Evolutionary conservation across 306 rosid species (phyloP), one percentile per base, ranked within the genome.

Genomic region (Rosa persica): DNA sequence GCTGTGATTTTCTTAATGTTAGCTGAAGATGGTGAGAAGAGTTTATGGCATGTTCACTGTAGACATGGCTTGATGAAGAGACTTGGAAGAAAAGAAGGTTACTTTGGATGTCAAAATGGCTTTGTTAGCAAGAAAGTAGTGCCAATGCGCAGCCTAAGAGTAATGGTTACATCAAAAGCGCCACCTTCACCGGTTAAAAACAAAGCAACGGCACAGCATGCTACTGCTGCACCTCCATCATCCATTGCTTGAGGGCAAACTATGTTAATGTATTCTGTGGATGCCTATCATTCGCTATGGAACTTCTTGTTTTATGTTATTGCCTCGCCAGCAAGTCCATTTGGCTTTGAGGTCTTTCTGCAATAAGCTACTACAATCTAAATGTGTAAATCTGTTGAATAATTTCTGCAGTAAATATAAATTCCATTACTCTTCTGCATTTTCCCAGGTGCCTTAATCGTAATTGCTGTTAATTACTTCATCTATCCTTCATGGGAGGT

Each of bases 131-230:
- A 72, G 76, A 11, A 34, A 49, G 34, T 51, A 72, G 27, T 72
- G 30, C 76, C 76, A 15, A 12, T 17, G 30, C 66, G 76, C 66
- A 73, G 34, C 76, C 49, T 73, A n/a, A 73, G 76, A 73, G 51
- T 76, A 4, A 20, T 8, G 44, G 22, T 17, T 20, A 65, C 43
- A 30, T 34, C 70, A 6, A 65, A 4, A 34, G 9, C 46, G 23
- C 70, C 70, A 65, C 70, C 88, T 10, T 10, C 86, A 30, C 89
- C 89, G 19, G 4, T 30, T 15, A 55, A 49, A 79, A 82, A 82
- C 72, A 65, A 1, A 64, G 39, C 4, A 9, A 64, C 19, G 5
- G 57, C 79, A 15, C 70, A 65, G 44, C 0, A 17, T 6, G 5
- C 1, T 7, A 8, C 20, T 34, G 38, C 69, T 4, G 23, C 64